Conservation (phyloP, 1,284 basidiomycete genomes). For the Lentinula novae-zelandiae region DNA sequence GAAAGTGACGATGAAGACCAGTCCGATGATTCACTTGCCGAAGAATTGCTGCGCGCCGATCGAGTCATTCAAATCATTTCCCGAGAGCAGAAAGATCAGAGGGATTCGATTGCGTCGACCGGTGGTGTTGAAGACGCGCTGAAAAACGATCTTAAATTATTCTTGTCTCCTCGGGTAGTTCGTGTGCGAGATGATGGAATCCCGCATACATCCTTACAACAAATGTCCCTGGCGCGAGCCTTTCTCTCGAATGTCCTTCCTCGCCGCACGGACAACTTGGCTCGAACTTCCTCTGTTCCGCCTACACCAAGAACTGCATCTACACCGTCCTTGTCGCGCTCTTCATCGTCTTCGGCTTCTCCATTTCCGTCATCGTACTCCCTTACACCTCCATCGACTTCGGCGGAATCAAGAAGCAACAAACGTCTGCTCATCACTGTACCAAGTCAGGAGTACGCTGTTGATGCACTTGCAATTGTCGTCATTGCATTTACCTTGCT, state of each 20-base stretch:
- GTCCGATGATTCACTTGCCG: background rate
- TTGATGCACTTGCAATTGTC: background rate
- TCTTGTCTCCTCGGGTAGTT: background rate
- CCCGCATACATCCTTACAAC: background rate
- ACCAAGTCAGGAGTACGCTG: background rate
- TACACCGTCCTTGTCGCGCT: background rate
- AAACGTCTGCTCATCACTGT: background rate
- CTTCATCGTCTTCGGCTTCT: constrained; percentile 1
- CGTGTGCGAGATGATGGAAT: constrained; percentile 1
- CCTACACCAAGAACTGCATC: too few species aligned
- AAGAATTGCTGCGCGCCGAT: background rate
- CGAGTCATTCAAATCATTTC: background rate
- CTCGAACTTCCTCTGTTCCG: background rate
- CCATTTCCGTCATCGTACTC: background rate
- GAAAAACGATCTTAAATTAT: background rate
- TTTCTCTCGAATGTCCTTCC: background rate
- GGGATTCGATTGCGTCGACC: background rate
- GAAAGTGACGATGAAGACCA: background rate
- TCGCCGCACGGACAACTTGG: too few species aligned
- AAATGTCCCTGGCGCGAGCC: background rate
- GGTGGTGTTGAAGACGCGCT: background rate
- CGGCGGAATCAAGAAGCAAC: background rate
- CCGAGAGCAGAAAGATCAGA: background rate
- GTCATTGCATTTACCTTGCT: background rate
- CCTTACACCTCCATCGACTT: background rate